Evolutionary conservation across 768 basidiomycete genomes (phyloP).

Genomic region (Lactarius vividus): DNA sequence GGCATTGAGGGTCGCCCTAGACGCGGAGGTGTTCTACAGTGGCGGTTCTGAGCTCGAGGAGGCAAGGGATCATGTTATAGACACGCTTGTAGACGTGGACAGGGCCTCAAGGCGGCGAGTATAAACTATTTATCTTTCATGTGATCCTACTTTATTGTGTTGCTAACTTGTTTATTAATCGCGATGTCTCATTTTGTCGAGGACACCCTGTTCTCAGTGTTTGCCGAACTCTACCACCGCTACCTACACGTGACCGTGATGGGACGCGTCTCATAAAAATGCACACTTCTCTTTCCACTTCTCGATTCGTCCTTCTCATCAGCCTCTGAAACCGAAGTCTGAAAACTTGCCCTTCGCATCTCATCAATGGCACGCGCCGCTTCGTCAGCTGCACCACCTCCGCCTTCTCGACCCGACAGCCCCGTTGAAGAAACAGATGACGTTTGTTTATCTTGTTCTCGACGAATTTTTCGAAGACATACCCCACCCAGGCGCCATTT

Average conservation of each 20-base stretch:
- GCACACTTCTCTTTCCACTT: neutral
- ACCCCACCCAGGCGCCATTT: slow-evolving; percentile 27
- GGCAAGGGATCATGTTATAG: slow-evolving; percentile 72
- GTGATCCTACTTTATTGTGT: slow-evolving; percentile 25
- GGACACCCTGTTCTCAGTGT: neutral
- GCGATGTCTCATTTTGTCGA: neutral
- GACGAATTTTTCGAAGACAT: neutral
- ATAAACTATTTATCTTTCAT: slow-evolving; percentile 14
- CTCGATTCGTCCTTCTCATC: neutral
- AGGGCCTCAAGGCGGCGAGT: slow-evolving; percentile 25
- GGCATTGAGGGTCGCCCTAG: slow-evolving; percentile 53
- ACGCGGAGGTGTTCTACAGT: slow-evolving; percentile 47
- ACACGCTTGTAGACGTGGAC: slow-evolving; percentile 50
- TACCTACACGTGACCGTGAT: slow-evolving; percentile 16
- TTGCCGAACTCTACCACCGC: neutral
- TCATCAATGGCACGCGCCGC: slow-evolving; percentile 21
- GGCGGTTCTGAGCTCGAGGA: slow-evolving; percentile 53
- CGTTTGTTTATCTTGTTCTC: slow-evolving; percentile 5
- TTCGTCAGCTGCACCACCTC: slow-evolving; percentile 19
- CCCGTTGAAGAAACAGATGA: slow-evolving; percentile 22
- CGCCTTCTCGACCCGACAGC: slow-evolving; percentile 24
- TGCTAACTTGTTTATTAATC: slow-evolving; percentile 10
- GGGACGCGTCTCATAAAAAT: slow-evolving; percentile 13
- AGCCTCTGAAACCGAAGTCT: neutral
- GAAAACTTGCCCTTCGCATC: neutral